Base-by-base conservation (phyloP, 495 filamentous ascomycete genomes). In the Thermothielavioides terrestris region DNA sequence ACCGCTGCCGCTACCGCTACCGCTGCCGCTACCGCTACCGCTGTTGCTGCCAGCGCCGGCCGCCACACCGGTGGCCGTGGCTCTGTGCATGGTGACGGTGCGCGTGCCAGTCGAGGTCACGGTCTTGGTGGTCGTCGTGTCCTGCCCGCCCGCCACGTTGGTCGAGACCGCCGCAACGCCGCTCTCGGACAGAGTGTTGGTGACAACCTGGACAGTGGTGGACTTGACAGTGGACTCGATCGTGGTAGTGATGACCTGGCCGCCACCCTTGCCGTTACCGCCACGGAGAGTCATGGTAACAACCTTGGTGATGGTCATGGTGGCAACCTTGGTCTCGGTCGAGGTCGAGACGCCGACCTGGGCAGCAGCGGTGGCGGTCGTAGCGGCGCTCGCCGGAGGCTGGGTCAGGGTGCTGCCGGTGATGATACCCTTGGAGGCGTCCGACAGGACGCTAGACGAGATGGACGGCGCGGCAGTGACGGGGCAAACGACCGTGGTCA, bases 401-500 rank as follows among this genome's bases (percentile, higher is more conserved):
- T 10, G 37, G 41, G 42, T 25, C 17, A 56, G 27, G 22, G 51
- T 56, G 48, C 35, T 52, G 44, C 66, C 67, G 2, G 56, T 45
- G 56, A 70, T 64, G 49, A 66, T 42, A 28, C 68, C 68, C 49
- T 58, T 61, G 38, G 55, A 56, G 55, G 64, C 65, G 9, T 62
- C 61, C 1, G 49, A 56, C 9, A 67, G 36, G 20, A 73, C 45
- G 49, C 68, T 69, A 46, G 61, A 68, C 28, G 65, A 64, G 54
- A 75, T 63, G 40, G 69, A 66, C 21, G 61, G 56, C 17, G 60
- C 64, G 4, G 59, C 69, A 30, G 66, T 62, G 20, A 75, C 66
- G 34, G 71, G 73, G 66, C 71, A 75, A 49, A 74, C 65, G 20
- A 68, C 68, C 28, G 63, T 61, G 31, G 70, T 73, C 34, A 75